phyloP scores from a whole-genome alignment of 768 basidiomycete species.

The Phallus indusiatus region DNA sequence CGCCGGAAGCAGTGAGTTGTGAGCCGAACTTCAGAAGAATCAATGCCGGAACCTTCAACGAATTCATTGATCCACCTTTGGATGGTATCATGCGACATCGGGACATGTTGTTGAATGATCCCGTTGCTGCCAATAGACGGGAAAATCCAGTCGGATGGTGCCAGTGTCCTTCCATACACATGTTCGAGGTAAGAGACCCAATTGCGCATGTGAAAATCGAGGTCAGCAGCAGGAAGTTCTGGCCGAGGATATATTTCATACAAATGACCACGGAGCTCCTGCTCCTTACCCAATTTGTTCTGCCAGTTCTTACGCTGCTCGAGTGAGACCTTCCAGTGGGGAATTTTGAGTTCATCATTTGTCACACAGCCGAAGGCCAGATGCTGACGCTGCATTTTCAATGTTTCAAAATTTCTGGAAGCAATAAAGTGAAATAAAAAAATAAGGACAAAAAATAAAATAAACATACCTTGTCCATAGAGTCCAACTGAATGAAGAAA shows the following conservation, averaged over 20 bases:
- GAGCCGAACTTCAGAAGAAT: slow-evolving; percentile 2
- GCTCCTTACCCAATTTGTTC: slow-evolving; percentile 17
- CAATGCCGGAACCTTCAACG: slow-evolving; percentile 12
- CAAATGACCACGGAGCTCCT: not conserved
- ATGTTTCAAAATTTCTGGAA: not conserved
- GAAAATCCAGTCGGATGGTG: slow-evolving; percentile 23
- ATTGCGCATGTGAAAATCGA: not conserved
- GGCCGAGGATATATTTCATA: slow-evolving; percentile 25
- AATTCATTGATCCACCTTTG: slow-evolving; percentile 23
- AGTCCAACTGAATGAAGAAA: slow-evolving; percentile 19
- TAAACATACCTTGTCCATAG: slow-evolving; percentile 24
- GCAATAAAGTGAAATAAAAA: not conserved
- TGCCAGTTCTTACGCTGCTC: slow-evolving; percentile 19
- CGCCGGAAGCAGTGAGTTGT: slow-evolving; percentile 26
- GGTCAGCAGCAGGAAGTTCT: slow-evolving; percentile 17
- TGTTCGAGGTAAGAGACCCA: slow-evolving; percentile 15
- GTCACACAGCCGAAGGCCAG: not conserved
- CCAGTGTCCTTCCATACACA: slow-evolving; percentile 15
- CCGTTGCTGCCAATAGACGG: slow-evolving; percentile 21
- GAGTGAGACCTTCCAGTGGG: slow-evolving; percentile 17
- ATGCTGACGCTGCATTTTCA: not conserved
- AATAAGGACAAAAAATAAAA: not conserved
- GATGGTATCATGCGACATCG: slow-evolving; percentile 21
- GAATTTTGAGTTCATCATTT: not conserved
- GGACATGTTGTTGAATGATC: slow-evolving; percentile 14